These are phyloP conservation scores for Pelagomonas calceolata DNA, from an alignment of 108 stramenopile species.

Conservation along the genomic window DNA sequence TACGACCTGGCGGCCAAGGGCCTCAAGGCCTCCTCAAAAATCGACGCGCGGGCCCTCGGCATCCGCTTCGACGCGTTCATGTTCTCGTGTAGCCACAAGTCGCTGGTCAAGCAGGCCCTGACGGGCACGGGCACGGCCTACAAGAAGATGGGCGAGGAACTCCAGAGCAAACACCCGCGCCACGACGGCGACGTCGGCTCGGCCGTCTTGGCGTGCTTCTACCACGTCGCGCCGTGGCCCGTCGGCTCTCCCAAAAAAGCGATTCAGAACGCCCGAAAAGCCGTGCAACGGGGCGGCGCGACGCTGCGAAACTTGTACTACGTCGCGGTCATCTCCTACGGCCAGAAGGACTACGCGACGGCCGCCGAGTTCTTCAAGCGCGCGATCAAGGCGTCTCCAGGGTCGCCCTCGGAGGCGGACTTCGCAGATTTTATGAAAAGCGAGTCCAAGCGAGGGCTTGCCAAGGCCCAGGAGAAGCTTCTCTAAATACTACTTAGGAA, in stretches of 20 bases:
- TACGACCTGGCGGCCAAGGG: too few species aligned
- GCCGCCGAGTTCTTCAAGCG: background rate
- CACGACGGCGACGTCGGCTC: background rate
- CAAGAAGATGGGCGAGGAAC: background rate
- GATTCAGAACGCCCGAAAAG: background rate
- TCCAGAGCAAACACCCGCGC: background rate
- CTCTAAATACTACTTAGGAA: too few species aligned
- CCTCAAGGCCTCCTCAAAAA: too few species aligned
- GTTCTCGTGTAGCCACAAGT: background rate
- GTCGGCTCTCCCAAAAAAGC: background rate
- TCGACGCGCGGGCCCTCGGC: background rate
- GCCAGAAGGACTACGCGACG: background rate
- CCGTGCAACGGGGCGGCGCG: background rate
- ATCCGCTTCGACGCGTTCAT: background rate
- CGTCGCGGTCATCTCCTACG: background rate
- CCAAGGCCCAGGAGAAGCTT: too few species aligned
- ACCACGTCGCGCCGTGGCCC: constrained; percentile 1
- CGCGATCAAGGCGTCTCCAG: background rate
- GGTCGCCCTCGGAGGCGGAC: background rate
- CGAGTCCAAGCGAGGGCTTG: too few species aligned
- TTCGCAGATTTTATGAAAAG: background rate
- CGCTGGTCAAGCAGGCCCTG: background rate
- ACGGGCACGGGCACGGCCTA: background rate
- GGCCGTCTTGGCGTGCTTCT: background rate
- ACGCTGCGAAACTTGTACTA: background rate